These are phyloP conservation scores for Hypsizygus marmoreus DNA, from an alignment of 768 basidiomycete genomes.

Conservation along the genomic window DNA sequence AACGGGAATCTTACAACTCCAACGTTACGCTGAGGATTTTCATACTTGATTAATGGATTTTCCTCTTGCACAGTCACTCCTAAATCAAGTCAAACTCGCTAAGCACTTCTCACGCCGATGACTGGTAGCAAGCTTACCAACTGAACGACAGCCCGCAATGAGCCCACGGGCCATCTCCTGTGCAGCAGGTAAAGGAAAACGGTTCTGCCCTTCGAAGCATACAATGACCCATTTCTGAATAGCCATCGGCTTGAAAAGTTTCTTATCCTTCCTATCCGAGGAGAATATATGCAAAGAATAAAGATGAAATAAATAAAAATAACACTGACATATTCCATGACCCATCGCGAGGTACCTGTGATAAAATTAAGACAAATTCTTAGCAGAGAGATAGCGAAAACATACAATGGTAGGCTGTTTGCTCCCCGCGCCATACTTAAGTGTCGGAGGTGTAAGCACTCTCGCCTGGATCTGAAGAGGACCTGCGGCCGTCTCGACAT, in stretches of 20 bases:
- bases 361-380: constrained; percentile 5
- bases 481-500: constrained; percentile 45
- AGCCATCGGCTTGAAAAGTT: constrained; percentile 53
- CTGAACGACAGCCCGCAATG: constrained; percentile 43
- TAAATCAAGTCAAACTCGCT: no score
- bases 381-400: neutral
- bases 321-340: constrained; percentile 74
- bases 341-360: constrained; percentile 63
- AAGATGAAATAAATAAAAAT: constrained; percentile 28
- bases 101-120: no score
- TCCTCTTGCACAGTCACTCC: constrained; percentile 58
- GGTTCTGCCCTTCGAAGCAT: constrained; percentile 55
- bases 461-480: constrained; percentile 59
- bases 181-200: constrained; percentile 49
- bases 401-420: constrained; percentile 54
- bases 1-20: constrained; percentile 29
- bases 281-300: constrained; percentile 36
- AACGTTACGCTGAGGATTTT: constrained; percentile 61
- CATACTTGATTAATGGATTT: constrained; percentile 49
- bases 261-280: constrained; percentile 78
- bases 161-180: constrained; percentile 57
- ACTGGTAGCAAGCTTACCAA: constrained; percentile 71
- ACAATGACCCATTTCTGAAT: constrained; percentile 67
- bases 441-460: constrained; percentile 57
- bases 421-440: constrained; percentile 63